Base-by-base conservation (phyloP, 225 moss, liverwort and hornwort species). In the Rhytidiadelphus loreus region DNA sequence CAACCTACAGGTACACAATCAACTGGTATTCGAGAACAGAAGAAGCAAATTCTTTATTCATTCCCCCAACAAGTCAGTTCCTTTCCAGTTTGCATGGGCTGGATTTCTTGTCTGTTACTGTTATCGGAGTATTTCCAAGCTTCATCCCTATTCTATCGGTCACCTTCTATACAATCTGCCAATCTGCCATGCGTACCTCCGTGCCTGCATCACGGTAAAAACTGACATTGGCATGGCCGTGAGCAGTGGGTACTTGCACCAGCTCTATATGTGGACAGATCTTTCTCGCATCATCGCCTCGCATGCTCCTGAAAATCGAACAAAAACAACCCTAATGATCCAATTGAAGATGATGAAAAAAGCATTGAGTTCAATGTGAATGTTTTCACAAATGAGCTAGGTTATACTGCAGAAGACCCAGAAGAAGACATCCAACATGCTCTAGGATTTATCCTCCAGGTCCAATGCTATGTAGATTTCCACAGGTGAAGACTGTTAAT, bases 231-330 rank as follows among this genome's bases (percentile, higher is more conserved):
- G 98, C 98, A 88, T 98, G 97, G 58, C 96, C 98, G 79, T 95
- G 97, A 55, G 96, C 95, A 77, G 91, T 95, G 18, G 97, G 97
- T 64, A 98, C 98, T 91, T 98, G 97, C 82, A 98, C 94, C 70
- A 98, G 89, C 89, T 95, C 95, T 87, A 98, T 95, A 37, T 95
- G 94, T 37, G 98, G 97, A 88, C 98, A 98, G 12, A 95, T 65
- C 68, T 96, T 95, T 63, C 85, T 94, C 77, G 98, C 98, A 82
- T 97, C 97, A 90, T 98, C 95, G 69, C 98, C 98, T 86, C 98
- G 94, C 98, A 98, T 98, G 65, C 65, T 91, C 44, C 97, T 97
- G 93, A 44, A 66, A 84, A 76, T 68, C 80, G 21, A 84, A 69
- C 21, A 86, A 77, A n/a, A 75, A 73, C 11, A 71, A 44, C 57